Evolutionary conservation across 23 red algal species (phyloP), one percentile per base, ranked within the genome.

Genomic region (Gracilaria gracilis): DNA sequence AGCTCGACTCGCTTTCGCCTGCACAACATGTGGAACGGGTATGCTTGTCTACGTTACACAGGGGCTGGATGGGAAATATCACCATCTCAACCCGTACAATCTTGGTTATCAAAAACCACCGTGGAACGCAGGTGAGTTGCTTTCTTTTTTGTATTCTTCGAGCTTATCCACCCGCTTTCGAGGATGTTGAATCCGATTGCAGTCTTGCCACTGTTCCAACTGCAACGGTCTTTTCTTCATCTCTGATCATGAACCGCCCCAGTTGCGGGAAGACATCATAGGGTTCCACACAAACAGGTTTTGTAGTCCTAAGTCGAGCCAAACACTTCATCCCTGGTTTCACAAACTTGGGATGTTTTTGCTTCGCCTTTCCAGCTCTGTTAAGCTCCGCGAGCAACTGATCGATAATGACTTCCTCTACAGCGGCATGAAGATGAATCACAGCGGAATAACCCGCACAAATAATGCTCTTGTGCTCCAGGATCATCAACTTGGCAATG

Each of bases 381-480:
- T 99, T 93, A n/a, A 99, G 38, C 61, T 96, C 94, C 28, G 83
- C 94, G 62, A 99, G 29, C 42, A 99, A 73, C 53, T 87, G 50
- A 57, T 79, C 81, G 55, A 99, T 88, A 13, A 77, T 81, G 21
- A 86, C 88, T 83, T 99, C 97, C 31, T 92, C 97, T 29, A 93
- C 93, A 19, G 90, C 89, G 4, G 93, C 83, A 35, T 99, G 93
- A 77, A 96, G 88, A 65, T 99, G 97, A 73, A 95, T 92, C 36
- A 99, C 93, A 71, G 93, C 93, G 27, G 89, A 90, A 82, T 99
- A 99, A 17, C 97, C 97, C 1, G 97, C 97, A 46, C 85, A 92
- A 55, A 99, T 95, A 55, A 99, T 99, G 38, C 86, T 95, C 83
- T 96, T 96, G 85, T 99, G 95, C 65, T 99, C 97, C 40, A 96